These are phyloP conservation scores for Penicillium sumatraense DNA, from an alignment of 2,329 filamentous ascomycete species.

Conservation along the genomic window DNA sequence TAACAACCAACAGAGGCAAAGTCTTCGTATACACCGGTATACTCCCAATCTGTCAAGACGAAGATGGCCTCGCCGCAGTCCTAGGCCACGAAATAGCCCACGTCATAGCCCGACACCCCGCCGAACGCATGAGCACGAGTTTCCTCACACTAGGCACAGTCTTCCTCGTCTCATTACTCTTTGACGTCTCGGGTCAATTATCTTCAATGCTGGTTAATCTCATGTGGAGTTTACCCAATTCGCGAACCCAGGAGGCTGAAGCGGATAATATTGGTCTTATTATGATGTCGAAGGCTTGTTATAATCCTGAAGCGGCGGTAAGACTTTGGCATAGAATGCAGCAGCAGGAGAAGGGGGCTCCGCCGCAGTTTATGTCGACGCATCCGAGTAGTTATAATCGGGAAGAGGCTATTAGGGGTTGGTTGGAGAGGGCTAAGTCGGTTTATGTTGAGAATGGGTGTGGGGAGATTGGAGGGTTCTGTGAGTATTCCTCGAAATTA, in stretches of 20 bases:
- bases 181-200: constrained; percentile 47
- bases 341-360: constrained; percentile 46
- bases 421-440: constrained; percentile 50
- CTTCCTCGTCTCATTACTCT: constrained; percentile 34
- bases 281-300: constrained; percentile 68
- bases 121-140: constrained; percentile 58
- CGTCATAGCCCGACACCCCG: constrained; percentile 61
- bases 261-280: constrained; percentile 67
- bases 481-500: constrained; percentile 26
- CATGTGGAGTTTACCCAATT: constrained; percentile 59
- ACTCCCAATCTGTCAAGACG: constrained; percentile 58
- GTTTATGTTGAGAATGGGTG: constrained; percentile 48
- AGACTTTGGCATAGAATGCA: constrained; percentile 60
- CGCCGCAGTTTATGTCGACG: constrained; percentile 63
- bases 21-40: constrained; percentile 69
- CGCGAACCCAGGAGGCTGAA: constrained; percentile 63
- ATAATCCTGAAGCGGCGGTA: constrained; percentile 60
- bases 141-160: constrained; percentile 38
- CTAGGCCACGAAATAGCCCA: constrained; percentile 69
- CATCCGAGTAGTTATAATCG: constrained; percentile 64
- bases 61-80: constrained; percentile 65
- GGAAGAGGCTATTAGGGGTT: constrained; percentile 58
- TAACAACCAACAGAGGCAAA: constrained; percentile 61
- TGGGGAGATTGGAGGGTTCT: constrained; percentile 27
- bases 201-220: constrained; percentile 52